Percentiles rank a stretch among this genome's conserved stretches.
Evolutionary conservation across 1,284 basidiomycete species (phyloP).

Genomic region (Cryptococcus sp.): DNA sequence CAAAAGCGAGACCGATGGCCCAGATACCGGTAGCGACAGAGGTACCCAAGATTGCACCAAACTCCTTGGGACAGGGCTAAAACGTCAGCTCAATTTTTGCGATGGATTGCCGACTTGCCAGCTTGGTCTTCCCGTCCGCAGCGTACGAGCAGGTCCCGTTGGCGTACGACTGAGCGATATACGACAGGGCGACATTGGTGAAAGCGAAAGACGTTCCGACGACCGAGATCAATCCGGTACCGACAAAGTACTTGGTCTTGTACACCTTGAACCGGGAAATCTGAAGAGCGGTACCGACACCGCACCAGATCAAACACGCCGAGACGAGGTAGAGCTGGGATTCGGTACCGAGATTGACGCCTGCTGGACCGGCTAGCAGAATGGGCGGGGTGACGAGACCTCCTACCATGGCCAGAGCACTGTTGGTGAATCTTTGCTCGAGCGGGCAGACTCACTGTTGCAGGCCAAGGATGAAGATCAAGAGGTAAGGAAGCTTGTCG

Average conservation of each 20-base stretch:
- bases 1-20: slow-evolving; percentile 27
- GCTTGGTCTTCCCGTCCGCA: slow-evolving; percentile 20
- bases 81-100: background rate
- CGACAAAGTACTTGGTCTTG: slow-evolving; percentile 25
- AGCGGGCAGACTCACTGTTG: slow-evolving; percentile 20
- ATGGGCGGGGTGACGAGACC: slow-evolving; percentile 31
- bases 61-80: slow-evolving; percentile 27
- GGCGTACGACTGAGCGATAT: slow-evolving; percentile 11
- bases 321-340: slow-evolving; percentile 30
- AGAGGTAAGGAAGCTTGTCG: slow-evolving; percentile 25
- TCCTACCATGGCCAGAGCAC: slow-evolving; percentile 29
- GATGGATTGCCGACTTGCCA: slow-evolving; percentile 3
- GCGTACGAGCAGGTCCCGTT: slow-evolving; percentile 25
- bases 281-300: slow-evolving; percentile 27
- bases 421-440: background rate
- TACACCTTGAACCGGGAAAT: slow-evolving; percentile 18
- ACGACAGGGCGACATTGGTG: slow-evolving; percentile 19
- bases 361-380: slow-evolving; percentile 23
- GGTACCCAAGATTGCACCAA: slow-evolving; percentile 31
- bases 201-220: slow-evolving; percentile 31
- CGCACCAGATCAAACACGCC: slow-evolving; percentile 31
- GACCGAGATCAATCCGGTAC: slow-evolving; percentile 31
- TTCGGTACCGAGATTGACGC: slow-evolving; percentile 24
- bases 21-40: slow-evolving; percentile 23
- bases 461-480: slow-evolving; percentile 29